phyloP scores from a whole-genome alignment of 441 rosid species.

The Theobroma grandiflorum region DNA sequence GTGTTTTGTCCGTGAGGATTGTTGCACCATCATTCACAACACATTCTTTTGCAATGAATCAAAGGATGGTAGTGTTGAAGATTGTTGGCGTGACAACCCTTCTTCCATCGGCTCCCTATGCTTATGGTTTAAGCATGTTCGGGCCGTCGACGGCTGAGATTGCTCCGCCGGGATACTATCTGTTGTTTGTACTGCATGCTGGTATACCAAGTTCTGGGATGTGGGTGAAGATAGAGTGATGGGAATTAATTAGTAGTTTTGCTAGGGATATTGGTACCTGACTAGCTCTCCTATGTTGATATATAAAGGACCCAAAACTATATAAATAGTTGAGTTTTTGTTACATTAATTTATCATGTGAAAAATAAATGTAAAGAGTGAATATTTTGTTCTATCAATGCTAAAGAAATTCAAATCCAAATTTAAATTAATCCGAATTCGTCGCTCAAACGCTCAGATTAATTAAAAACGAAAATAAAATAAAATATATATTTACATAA shows the following conservation, averaged over 20 bases:
- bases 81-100: constrained; percentile 29
- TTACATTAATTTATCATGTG: neutral
- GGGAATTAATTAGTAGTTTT: neutral
- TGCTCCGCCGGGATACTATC: constrained; percentile 82
- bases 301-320: too few relatives aligned
- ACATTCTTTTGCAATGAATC: constrained; percentile 81
- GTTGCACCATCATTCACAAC: constrained; percentile 79
- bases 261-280: neutral
- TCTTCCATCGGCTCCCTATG: neutral
- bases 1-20: constrained; percentile 53
- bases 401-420: too few relatives aligned
- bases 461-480: too few relatives aligned
- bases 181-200: constrained; percentile 74
- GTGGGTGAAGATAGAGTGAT: constrained; percentile 67
- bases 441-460: too few relatives aligned
- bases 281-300: too few relatives aligned
- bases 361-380: neutral
- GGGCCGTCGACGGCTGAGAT: constrained; percentile 73
- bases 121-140: constrained; percentile 35
- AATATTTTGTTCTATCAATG: too few relatives aligned
- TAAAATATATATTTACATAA: too few relatives aligned
- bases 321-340: neutral
- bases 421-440: too few relatives aligned
- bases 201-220: constrained; percentile 66
- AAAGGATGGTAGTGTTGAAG: constrained; percentile 74